Base-by-base conservation (phyloP, 2,329 filamentous ascomycete species). In the Geosmithia morbida region DNA sequence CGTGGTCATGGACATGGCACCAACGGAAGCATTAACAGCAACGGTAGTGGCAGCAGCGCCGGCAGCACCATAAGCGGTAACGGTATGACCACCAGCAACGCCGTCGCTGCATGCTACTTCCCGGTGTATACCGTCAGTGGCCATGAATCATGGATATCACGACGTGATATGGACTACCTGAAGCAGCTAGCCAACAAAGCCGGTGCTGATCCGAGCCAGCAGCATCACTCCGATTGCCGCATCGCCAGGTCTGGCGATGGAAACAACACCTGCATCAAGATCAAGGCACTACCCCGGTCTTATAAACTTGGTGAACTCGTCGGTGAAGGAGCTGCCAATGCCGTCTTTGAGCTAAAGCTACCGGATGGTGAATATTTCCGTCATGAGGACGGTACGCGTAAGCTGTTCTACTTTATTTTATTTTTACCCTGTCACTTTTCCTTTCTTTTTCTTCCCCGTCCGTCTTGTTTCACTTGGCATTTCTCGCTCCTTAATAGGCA, bases 241-340 rank as follows among this genome's bases (percentile, higher is more conserved):
- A 26, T 8, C 22, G 8, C 22, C 39, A 47, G 45, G 45, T 43
- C 48, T 44, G 49, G 46, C 30, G 8, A 26, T 8, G 22, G 22
- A 26, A 26, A 26, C 22, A 26, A 26, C 22, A 26, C 22, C 22
- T 8, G 22, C 22, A 49, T 45, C 39, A 40, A 39, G 10, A 50
- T 65, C 48, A 64, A 59, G 51, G 55, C 55, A 18, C 58, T 66
- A 6, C 63, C 64, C 22, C 52, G 50, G 43, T 62, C 61, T 29
- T 58, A 61, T 40, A 59, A 55, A 22, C 61, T 63, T 14, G 51
- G 63, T 46, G 59, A 61, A 46, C 66, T 77, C 49, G 62, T 79
- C 19, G 74, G 72, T 22, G 85, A 92, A 61, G 86, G 85, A 20
- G 81, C 83, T 20, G 85, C 86, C 47, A 90, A 92, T 60, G 74